Evolutionary conservation across 495 filamentous ascomycete genomes (phyloP).

Genomic region (Aspergillus taichungensis): DNA sequence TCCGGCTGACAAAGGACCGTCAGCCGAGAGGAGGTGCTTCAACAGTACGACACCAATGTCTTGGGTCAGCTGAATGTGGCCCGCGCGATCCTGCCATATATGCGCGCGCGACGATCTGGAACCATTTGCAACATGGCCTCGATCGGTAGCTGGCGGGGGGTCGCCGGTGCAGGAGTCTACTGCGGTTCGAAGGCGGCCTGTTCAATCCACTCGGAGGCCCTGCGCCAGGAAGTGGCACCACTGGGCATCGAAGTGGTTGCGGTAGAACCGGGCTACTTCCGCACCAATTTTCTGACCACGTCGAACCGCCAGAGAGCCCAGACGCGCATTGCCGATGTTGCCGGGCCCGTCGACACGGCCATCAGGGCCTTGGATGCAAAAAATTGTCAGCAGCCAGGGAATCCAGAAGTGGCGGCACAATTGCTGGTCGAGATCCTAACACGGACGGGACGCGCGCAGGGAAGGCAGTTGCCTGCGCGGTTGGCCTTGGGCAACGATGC

Average conservation of each 20-base stretch:
- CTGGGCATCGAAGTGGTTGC: conserved; percentile 35
- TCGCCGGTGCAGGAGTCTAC: conserved; percentile 26
- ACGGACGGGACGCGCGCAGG: conserved; percentile 26
- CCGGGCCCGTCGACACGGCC: conserved; percentile 2
- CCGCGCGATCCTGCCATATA: too few relatives aligned
- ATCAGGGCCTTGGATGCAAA: conserved; percentile 11
- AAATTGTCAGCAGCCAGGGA: conserved; percentile 30
- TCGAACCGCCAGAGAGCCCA: conserved; percentile 4
- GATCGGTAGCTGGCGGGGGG: conserved; percentile 14
- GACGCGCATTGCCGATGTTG: conserved; percentile 20
- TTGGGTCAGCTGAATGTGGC: too few relatives aligned
- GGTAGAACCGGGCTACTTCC: conserved; percentile 46
- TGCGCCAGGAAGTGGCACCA: conserved; percentile 31
- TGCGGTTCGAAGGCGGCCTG: conserved; percentile 38
- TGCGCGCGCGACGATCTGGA: too few relatives aligned
- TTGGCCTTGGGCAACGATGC: conserved; percentile 43
- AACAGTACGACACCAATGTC: too few relatives aligned
- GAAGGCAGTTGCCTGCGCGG: conserved; percentile 30
- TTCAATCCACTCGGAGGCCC: conserved; percentile 23
- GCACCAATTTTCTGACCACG: conserved; percentile 30
- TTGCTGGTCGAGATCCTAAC: conserved; percentile 41
- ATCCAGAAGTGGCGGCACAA: conserved; percentile 40
- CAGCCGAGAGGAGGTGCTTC: too few relatives aligned
- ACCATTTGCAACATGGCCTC: conserved; percentile 29
- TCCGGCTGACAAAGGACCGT: too few relatives aligned